Base-by-base conservation (phyloP, 768 basidiomycete genomes). In the Tricholoma hemisulphureum region DNA sequence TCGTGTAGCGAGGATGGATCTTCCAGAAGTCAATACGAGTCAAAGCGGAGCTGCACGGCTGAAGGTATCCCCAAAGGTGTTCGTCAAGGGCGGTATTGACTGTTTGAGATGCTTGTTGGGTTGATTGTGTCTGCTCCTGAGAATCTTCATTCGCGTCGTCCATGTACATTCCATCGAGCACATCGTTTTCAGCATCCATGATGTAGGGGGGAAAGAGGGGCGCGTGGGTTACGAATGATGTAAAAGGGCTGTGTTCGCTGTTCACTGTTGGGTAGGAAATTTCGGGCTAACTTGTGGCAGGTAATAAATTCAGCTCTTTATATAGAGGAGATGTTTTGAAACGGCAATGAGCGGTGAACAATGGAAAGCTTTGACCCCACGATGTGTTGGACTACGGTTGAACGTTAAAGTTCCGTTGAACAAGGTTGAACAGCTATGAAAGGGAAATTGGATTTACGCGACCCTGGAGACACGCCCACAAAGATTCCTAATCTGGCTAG, bases 61-160 rank as follows among this genome's bases (percentile, higher is more conserved):
- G 81, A 51, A 91, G 80, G 62, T 79, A 87, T 11, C 88, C 89
- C 87, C 87, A 91, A 56, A 90, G 81, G 65, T 80, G 78, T 4
- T 63, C 56, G 60, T 80, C 77, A 49, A 71, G 49, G 35, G 60
- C 58, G 35, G 62, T 57, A 18, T 63, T 60, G 26, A 64, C 60
- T 18, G 67, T 66, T 53, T 80, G 79, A 20, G 78, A 77, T 1
- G 72, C 71, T 59, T 74, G 73, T 58, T 81, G 80, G 6, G 78
- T 78, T 6, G 76, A 77, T 62, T 81, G 80, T 0, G 78, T 80
- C 62, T 76, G 76, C 23, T 73, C 68, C 52, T 76, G 74, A 13
- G 64, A 60, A 35, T 67, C 66, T 9, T 73, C 73, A 45, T 71
- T 69, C 32, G 66, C 64, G 21, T 75, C 71, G 37, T 69, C 63